Percentiles rank a stretch among this genome's conserved stretches.
Conservation (phyloP, 2,329 filamentous ascomycete genomes). For the Chaetomium globosum region DNA sequence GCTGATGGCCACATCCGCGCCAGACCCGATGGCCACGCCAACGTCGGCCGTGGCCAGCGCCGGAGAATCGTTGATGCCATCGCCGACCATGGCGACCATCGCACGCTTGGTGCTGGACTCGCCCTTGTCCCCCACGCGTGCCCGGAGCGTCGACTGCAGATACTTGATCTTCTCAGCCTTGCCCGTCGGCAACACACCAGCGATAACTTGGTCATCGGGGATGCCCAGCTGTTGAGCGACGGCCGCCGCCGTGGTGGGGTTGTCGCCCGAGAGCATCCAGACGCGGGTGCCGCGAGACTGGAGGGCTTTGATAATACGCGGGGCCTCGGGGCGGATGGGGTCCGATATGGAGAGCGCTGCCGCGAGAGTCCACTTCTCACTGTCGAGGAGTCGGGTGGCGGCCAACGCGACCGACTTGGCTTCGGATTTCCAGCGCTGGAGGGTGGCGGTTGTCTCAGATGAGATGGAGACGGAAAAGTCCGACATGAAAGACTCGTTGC, state of each 20-base stretch:
- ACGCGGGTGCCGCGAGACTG: conserved; percentile 68
- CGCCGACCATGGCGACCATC: conserved; percentile 79
- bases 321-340: conserved; percentile 74
- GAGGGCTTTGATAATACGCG: conserved; percentile 65
- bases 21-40: conserved; percentile 80
- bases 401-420: conserved; percentile 67
- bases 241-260: conserved; percentile 77
- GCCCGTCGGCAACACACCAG: conserved; percentile 80
- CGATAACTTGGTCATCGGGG: conserved; percentile 71
- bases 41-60: conserved; percentile 80
- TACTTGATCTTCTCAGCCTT: conserved; percentile 74
- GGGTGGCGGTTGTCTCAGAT: conserved; percentile 39
- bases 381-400: conserved; percentile 46
- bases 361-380: conserved; percentile 50
- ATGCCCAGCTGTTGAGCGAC: conserved; percentile 79
- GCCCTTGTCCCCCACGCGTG: conserved; percentile 31
- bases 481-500: conserved; percentile 71
- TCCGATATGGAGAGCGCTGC: conserved; percentile 78
- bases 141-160: conserved; percentile 58
- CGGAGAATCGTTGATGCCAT: conserved; percentile 87
- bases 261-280: conserved; percentile 94
- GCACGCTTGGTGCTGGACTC: conserved; percentile 44
- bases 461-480: conserved; percentile 51
- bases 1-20: conserved; percentile 80
- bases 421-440: conserved; percentile 62